Conservation (phyloP, 345 rosid species). For the Populus ilicifolia region DNA sequence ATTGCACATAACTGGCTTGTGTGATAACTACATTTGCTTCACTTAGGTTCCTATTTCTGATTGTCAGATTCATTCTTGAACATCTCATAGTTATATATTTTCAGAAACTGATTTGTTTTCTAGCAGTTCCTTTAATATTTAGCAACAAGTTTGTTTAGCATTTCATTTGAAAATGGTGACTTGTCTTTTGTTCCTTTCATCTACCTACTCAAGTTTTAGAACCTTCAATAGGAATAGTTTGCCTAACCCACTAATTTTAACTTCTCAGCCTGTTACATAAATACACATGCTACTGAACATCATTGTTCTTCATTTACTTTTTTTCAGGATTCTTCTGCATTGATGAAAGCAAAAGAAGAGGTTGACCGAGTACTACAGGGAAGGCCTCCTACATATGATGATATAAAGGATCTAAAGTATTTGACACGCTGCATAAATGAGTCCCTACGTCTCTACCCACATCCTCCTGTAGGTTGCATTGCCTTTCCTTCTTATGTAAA, state of each 20-base stretch:
- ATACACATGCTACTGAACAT: neutral
- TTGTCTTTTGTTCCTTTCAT: neutral
- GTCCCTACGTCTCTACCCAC: conserved; percentile 92
- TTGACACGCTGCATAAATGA: conserved; percentile 79
- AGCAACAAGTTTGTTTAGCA: neutral
- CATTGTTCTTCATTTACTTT: neutral
- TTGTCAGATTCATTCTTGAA: neutral
- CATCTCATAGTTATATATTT: neutral
- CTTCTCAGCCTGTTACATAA: neutral
- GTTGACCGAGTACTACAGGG: conserved; percentile 79
- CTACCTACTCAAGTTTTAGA: neutral
- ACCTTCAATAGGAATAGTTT: neutral
- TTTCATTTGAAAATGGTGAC: neutral
- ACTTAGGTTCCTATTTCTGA: neutral
- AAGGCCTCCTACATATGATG: conserved; percentile 65
- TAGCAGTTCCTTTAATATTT: neutral
- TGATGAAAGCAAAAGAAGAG: conserved; percentile 80
- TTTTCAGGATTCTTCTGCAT: conserved; percentile 49
- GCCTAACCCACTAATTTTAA: neutral
- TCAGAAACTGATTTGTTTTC: neutral
- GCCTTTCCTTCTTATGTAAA: conserved; percentile 13
- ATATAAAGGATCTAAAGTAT: conserved; percentile 73
- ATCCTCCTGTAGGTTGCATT: conserved; percentile 80
- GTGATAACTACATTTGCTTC: too few relatives aligned
- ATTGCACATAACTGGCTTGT: too few relatives aligned